These are phyloP conservation scores for Boletellus sp. DNA, from an alignment of 768 basidiomycete species.

Conservation along the genomic window DNA sequence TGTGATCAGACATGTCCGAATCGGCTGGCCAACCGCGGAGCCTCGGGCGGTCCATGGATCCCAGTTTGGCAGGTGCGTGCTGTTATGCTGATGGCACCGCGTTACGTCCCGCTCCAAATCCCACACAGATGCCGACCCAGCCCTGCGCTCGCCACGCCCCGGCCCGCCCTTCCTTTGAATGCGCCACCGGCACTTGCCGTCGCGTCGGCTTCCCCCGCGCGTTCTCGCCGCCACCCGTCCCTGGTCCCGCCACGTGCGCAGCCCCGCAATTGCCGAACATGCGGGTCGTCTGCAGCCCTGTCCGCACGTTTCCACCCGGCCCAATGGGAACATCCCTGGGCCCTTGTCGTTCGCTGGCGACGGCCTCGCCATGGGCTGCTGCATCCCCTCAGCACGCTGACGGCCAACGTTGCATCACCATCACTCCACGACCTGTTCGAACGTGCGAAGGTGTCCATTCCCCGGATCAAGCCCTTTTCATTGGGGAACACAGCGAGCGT, in stretches of 20 bases:
- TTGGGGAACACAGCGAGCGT: too few species aligned
- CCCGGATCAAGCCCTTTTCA: too few species aligned
- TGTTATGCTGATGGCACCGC: constrained; percentile 21
- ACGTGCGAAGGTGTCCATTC: too few species aligned
- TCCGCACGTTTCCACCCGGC: too few species aligned
- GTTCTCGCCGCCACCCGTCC: constrained; percentile 10
- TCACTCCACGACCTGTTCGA: too few species aligned
- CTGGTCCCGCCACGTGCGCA: constrained; percentile 1
- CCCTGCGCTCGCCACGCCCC: constrained; percentile 27
- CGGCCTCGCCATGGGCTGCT: too few species aligned
- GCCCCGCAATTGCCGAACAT: background rate
- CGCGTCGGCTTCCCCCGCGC: constrained; percentile 17
- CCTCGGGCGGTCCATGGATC: constrained; percentile 25
- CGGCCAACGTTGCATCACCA: too few species aligned
- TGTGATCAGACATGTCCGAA: constrained; percentile 21
- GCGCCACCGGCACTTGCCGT: constrained; percentile 29
- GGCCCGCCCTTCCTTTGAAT: constrained; percentile 6
- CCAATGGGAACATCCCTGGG: too few species aligned
- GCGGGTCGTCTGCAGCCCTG: too few species aligned
- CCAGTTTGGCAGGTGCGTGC: constrained; percentile 20
- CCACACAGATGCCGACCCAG: constrained; percentile 23
- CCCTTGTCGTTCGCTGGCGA: too few species aligned
- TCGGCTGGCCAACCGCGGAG: constrained; percentile 32
- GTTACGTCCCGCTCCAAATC: constrained; percentile 18
- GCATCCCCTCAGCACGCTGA: too few species aligned